Base-by-base conservation (phyloP, 345 rosid genomes). In the Balakata baccata region DNA sequence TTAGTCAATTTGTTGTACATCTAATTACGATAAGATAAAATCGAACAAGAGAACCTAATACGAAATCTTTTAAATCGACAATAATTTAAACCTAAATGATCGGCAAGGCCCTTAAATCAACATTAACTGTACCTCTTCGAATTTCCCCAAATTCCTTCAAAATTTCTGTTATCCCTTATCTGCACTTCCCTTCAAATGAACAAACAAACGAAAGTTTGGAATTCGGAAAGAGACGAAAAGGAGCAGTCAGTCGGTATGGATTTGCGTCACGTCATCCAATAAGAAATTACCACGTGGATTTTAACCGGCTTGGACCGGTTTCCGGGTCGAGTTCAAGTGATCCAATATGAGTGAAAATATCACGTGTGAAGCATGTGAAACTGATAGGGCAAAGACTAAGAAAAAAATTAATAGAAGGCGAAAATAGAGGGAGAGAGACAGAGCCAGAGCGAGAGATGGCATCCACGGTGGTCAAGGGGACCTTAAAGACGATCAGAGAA, bases 381-480 rank as follows among this genome's bases (percentile, higher is more conserved):
- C 11, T 54, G 25, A 18, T 6, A 9, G 46, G 47, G 7, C 10
- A 17, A 18, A 12, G n/a, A 72, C 3, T 16, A 49, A 13, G 11
- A 20, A 37, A 29, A 11, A 53, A 50, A 47, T 0, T 57, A 20
- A 69, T 43, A 66, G 67, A 18, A 34, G 45, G 70, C 3, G 51
- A 67, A 17, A 11, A 11, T 41, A 39, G 63, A 29, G 38, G 3
- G 60, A 7, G 52, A 34, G 45, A 67, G 72, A 22, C 29, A 50
- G 66, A 38, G 73, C 7, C 57, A n/a, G 70, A 10, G 71, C 56
- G 41, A 73, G 84, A 75, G 79, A 95, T 95, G 99, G 98, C 94
- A 63, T 77, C 86, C 74, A 81, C 85, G 72, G 89, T 87, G 86
- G 81, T 90, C 86, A 89, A 87, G 78, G 89, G 85, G 73, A 92